Evolutionary conservation across 345 rosid genomes (phyloP), one percentile per base, ranked within the genome.

Genomic region (Excoecaria agallocha): DNA sequence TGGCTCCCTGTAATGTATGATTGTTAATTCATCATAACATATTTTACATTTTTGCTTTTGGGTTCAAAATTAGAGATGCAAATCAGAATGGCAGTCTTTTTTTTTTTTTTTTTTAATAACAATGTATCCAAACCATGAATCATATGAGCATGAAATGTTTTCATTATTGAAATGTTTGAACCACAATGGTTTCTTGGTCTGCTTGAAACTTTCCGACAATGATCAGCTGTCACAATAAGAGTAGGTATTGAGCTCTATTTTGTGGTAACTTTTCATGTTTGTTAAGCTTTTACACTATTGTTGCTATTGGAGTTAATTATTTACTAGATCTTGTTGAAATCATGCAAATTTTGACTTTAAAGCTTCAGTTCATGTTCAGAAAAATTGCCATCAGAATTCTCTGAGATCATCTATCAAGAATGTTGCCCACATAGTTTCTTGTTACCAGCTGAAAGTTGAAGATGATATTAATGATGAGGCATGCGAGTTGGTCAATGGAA

Each of bases 401-500:
- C 56, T 13, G 77, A 77, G 77, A 75, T 73, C 77, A 46, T 13
- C 16, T 17, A 45, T 20, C 17, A 61, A 64, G 61, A 68, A 46
- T 5, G 48, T 68, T 30, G 8, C 74, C 25, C 35, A 19, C 72
- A 72, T 66, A 69, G 79, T 79, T 68, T 69, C 66, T 39, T 78
- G 82, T 60, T 81, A 85, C 62, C 54, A 69, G 49, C 78, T 84
- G 66, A 81, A 83, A 52, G 79, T 85, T 11, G 88, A 87, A 72
- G 84, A 81, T 20, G 85, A 72, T 52, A 0, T 63, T 46, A 67
- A 86, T 62, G 94, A 93, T 48, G 94, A 93, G 78, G 81, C 89
- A 20, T 91, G 97, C 37, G 98, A 91, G 80, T 77, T 94, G 4
- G 96, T 91, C 41, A 88, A 73, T 49, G 91, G 97, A 72, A 73